Base-by-base conservation (phyloP, 192 early-diverging fungal species). In the Coemansia sp. region DNA sequence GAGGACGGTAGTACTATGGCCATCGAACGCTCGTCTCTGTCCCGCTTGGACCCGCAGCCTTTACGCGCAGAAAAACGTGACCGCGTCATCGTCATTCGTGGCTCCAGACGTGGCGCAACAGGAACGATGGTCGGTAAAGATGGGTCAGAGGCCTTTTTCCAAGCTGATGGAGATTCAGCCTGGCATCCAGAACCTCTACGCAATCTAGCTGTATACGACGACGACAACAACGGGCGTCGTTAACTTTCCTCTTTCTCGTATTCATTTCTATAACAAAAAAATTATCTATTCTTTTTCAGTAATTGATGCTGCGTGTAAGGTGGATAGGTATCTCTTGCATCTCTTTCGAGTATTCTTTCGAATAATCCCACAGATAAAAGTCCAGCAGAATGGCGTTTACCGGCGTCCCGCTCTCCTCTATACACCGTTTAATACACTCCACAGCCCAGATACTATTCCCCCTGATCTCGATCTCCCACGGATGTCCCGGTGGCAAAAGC, bases 321-420 rank as follows among this genome's bases (percentile, higher is more conserved):
- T 93, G 92, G 55, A 87, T 88, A 11, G 87, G 87, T 23, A 92
- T 70, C 25, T 75, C 63, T 19, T 58, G 72, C 85, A 94, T 77
- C 46, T 79, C 69, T 6, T 84, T 62, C n/a, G 88, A 64, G 29
- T 87, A 73, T 23, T 87, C 88, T 63, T 92, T 91, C 5, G 94
- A 90, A 61, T 87, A 88, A 70, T 95, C 94, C 94, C 94, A 95
- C 48, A 95, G 84, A 67, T 90, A 95, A 74, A 95, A 95, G 64
- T 95, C 94, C n/a, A 93, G 78, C 42, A 95, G 70, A 17, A 95
- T 90, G 1, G 92, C 88, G 72, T 93, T 95, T 42, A 94, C 77
- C 5, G 61, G 21, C 23, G 25, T 21, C 34, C 74, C 27, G 32
- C 58, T 10, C 59, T 23, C 29, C 61, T 67, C 38, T 4, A 85